Conservation (phyloP, 2,329 filamentous ascomycete genomes). For the Aureobasidium sp. region DNA sequence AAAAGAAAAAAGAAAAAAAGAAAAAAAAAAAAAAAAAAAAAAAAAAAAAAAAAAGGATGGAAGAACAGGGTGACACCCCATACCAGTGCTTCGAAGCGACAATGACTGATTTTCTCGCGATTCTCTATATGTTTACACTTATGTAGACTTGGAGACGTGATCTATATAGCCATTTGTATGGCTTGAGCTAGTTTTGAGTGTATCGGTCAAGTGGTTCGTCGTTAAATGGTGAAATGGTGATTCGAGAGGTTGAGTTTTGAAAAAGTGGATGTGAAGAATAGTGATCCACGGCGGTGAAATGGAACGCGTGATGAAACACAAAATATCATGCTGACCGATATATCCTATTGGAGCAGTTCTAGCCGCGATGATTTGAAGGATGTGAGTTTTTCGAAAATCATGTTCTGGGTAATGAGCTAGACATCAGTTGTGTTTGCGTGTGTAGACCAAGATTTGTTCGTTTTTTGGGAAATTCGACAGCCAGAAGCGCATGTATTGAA, state of each 20-base stretch:
- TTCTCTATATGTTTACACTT: not conserved
- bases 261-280: not conserved
- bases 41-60: not conserved
- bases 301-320: not conserved
- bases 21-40: too few species aligned
- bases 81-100: not conserved
- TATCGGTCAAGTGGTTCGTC: too few species aligned
- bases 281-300: not conserved
- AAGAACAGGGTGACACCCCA: not conserved
- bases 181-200: rapidly evolving
- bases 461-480: too few species aligned
- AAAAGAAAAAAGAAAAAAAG: not conserved
- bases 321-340: too few species aligned
- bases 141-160: not conserved
- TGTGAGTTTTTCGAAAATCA: too few species aligned
- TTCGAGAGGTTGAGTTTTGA: too few species aligned
- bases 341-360: too few species aligned
- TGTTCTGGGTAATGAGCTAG: too few species aligned
- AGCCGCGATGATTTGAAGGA: too few species aligned
- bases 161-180: not conserved
- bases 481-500: too few species aligned
- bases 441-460: too few species aligned
- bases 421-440: too few species aligned
- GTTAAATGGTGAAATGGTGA: not conserved
- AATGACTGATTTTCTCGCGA: not conserved